These are phyloP conservation scores for Diaporthe vexans DNA, from an alignment of 2,329 filamentous ascomycete species.

Conservation along the genomic window DNA sequence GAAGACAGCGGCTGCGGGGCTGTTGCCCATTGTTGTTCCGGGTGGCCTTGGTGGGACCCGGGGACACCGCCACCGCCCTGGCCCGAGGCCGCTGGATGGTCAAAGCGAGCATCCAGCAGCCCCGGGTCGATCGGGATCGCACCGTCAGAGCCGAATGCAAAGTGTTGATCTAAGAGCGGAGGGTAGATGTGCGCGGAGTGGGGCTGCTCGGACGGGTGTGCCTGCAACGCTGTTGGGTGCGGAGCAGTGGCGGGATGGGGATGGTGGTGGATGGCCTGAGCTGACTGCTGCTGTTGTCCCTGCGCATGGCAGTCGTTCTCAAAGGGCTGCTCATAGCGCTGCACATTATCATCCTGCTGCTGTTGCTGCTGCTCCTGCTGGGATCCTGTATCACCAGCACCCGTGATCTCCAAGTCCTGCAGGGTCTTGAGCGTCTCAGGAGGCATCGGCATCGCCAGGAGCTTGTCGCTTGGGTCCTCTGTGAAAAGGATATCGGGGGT, in stretches of 20 bases:
- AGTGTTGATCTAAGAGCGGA: neutral
- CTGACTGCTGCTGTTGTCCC: neutral
- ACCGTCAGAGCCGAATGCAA: neutral
- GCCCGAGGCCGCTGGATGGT: neutral
- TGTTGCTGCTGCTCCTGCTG: neutral
- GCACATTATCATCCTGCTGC: neutral
- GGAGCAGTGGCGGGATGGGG: too few relatives aligned
- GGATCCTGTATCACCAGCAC: neutral
- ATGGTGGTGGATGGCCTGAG: neutral
- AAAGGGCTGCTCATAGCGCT: neutral
- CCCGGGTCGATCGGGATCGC: slow-evolving; percentile 3
- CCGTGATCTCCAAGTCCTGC: slow-evolving; percentile 1
- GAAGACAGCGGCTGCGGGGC: neutral
- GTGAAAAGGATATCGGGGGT: neutral
- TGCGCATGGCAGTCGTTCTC: neutral
- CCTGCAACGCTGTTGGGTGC: neutral
- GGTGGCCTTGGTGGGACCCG: neutral
- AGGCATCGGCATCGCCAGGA: slow-evolving; percentile 12
- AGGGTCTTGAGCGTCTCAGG: neutral
- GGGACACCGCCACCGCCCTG: neutral
- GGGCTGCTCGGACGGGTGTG: neutral
- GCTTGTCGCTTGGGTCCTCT: too few relatives aligned
- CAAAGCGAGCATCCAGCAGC: neutral
- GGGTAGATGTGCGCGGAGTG: neutral
- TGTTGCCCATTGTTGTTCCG: neutral